Evolutionary conservation across 2,329 filamentous ascomycete genomes (phyloP), one percentile per base, ranked within the genome.

Genomic region (Endocalyx cinctus): DNA sequence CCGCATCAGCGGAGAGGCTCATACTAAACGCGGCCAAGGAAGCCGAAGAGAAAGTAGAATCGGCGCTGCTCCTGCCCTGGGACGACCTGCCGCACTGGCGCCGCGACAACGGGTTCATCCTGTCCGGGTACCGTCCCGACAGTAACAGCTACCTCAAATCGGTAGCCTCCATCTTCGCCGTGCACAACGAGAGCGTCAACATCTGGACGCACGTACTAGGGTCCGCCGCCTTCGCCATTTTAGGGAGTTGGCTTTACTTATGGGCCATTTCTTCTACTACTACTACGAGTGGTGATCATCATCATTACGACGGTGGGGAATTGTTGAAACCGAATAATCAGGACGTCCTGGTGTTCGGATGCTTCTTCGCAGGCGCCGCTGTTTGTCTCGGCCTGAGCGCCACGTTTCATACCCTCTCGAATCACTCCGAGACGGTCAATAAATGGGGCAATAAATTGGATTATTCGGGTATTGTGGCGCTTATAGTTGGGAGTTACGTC

Each of bases 401-500:
- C 5, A 84, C 82, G 3, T 98, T 81, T 56, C 92, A 98, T 57
- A 75, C 85, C 2, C 74, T 96, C 29, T 79, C 73, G 15, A 95
- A 96, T 46, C 92, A 98, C 59, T 92, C 85, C 13, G 76, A 79
- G 23, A 62, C 63, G 2, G 86, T 96, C 11, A 80, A 84, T 3
- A 81, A 77, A 41, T 85, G 87, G 68, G 89, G 89, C 10, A 97
- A 97, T 58, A 87, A 94, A 59, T 66, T 97, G 36, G 92, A 98
- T 57, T 97, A 98, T 57, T 77, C 90, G 5, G 92, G 92, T 6
- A 98, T 98, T 48, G 86, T 97, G 18, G 77, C 82, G 30, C 66
- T 98, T 46, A 97, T 97, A 38, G 85, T 90, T 46, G 92, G 92
- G 6, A 90, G 84, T 56, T 95, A 90, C 54, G 77, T 97, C 28